phyloP scores from a whole-genome alignment of 345 rosid genomes.

The Eucalyptus camaldulensis region DNA sequence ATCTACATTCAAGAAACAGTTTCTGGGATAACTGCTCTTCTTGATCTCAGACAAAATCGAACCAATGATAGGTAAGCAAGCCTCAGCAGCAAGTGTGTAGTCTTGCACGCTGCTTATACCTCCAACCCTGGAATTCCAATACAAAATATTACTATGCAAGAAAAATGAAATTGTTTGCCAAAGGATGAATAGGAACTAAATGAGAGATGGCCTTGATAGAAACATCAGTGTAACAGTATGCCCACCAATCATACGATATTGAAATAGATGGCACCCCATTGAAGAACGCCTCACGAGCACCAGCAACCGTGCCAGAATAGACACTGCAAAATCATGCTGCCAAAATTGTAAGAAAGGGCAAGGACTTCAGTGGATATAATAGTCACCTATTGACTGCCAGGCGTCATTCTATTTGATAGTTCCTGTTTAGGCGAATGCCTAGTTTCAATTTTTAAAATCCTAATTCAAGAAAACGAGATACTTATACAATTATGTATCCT shows the following conservation, averaged over 20 bases:
- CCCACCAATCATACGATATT: conserved; percentile 78
- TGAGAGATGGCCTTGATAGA: not conserved
- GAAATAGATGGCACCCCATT: conserved; percentile 63
- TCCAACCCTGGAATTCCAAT: conserved; percentile 37
- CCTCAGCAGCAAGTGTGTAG: conserved; percentile 66
- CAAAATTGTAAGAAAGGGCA: not conserved
- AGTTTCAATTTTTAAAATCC: not conserved
- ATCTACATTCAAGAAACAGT: conserved; percentile 72
- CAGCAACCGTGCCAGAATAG: conserved; percentile 94
- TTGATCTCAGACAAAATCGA: conserved; percentile 42
- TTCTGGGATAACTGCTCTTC: conserved; percentile 40
- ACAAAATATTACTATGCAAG: not conserved
- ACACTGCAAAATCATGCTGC: conserved; percentile 28
- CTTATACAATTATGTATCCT: not conserved
- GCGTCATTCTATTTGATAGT: not conserved
- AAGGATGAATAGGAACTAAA: not conserved
- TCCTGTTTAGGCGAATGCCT: not conserved
- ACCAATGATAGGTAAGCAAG: conserved; percentile 64
- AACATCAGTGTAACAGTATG: not conserved
- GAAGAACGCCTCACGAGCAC: conserved; percentile 92
- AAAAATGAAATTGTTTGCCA: not conserved
- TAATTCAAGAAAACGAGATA: not conserved
- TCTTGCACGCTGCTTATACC: conserved; percentile 44
- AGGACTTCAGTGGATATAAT: not conserved
- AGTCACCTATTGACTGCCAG: not conserved